Evolutionary conservation across 768 basidiomycete genomes (phyloP).

Genomic region (Termitomyces bulborhizus): DNA sequence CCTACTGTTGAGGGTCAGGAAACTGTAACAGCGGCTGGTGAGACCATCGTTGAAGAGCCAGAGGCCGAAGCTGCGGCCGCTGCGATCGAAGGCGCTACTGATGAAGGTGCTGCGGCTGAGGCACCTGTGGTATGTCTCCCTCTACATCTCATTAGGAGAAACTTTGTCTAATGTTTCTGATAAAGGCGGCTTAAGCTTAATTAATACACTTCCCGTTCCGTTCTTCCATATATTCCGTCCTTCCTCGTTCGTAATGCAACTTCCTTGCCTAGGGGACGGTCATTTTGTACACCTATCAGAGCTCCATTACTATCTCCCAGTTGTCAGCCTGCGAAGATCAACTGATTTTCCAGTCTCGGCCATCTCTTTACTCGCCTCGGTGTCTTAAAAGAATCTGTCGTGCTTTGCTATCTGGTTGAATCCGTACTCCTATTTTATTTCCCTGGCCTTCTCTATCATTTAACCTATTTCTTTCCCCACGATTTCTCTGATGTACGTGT

Average conservation of each 20-base stretch:
- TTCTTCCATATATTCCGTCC: conserved; percentile 7
- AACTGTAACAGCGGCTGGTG: conserved; percentile 26
- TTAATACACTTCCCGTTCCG: background rate
- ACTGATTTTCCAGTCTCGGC: background rate
- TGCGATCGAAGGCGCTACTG: conserved; percentile 10
- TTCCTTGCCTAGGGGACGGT: conserved; percentile 8
- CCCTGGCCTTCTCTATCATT: conserved; percentile 6
- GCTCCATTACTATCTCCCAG: background rate
- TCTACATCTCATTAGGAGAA: background rate
- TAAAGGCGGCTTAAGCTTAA: conserved; percentile 2
- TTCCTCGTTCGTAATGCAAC: conserved; percentile 6
- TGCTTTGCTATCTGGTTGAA: conserved; percentile 18
- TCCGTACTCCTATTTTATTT: conserved; percentile 9
- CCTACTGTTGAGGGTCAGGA: conserved; percentile 32
- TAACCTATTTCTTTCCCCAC: conserved; percentile 7
- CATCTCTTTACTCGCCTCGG: conserved; percentile 9
- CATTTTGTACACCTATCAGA: conserved; percentile 5
- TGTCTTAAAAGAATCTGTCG: conserved; percentile 13
- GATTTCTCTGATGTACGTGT: conserved; percentile 3
- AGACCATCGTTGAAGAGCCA: conserved; percentile 54
- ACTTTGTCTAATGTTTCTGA: background rate
- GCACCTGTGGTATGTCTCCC: background rate
- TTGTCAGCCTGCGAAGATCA: conserved; percentile 1
- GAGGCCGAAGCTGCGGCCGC: conserved; percentile 33
- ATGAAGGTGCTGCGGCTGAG: background rate